phyloP scores from a whole-genome alignment of 208 protist genomes.

The Wallacemonas collosoma region DNA sequence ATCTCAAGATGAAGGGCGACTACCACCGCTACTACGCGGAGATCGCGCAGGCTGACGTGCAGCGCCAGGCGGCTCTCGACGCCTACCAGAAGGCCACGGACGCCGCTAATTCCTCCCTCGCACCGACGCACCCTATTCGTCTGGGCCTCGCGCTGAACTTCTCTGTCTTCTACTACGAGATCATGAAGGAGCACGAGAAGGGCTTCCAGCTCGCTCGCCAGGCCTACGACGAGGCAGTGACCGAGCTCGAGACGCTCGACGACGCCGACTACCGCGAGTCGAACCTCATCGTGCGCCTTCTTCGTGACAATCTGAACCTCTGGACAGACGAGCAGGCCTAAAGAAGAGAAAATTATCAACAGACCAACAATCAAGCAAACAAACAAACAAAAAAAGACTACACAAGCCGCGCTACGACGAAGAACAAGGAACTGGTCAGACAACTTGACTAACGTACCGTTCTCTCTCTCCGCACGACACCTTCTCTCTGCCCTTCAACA shows the following conservation, averaged over 20 bases:
- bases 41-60: slow-evolving; percentile 90
- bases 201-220: slow-evolving; percentile 92
- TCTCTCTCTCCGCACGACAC: background rate
- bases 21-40: slow-evolving; percentile 99
- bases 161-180: slow-evolving; percentile 99
- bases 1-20: slow-evolving; percentile 96
- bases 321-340: slow-evolving; percentile 95
- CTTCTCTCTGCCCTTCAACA: too few species aligned
- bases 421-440: background rate
- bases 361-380: too few species aligned
- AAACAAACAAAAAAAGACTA: slow-evolving; percentile 23
- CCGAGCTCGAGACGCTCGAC: slow-evolving; percentile 97
- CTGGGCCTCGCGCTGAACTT: slow-evolving; percentile 99
- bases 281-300: slow-evolving; percentile 99
- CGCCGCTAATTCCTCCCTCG: slow-evolving; percentile 83
- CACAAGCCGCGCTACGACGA: background rate
- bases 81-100: slow-evolving; percentile 91
- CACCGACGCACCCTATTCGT: slow-evolving; percentile 98
- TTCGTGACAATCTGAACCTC: slow-evolving; percentile 99
- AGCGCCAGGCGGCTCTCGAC: slow-evolving; percentile 82
- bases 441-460: background rate
- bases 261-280: slow-evolving; percentile 99
- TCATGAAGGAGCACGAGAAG: slow-evolving; percentile 96
- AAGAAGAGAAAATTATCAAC: background rate
- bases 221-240: slow-evolving; percentile 96